Evolutionary conservation across 495 filamentous ascomycete species (phyloP), one percentile per base, ranked within the genome.

Genomic region (Pseudotulostoma volvatum): DNA sequence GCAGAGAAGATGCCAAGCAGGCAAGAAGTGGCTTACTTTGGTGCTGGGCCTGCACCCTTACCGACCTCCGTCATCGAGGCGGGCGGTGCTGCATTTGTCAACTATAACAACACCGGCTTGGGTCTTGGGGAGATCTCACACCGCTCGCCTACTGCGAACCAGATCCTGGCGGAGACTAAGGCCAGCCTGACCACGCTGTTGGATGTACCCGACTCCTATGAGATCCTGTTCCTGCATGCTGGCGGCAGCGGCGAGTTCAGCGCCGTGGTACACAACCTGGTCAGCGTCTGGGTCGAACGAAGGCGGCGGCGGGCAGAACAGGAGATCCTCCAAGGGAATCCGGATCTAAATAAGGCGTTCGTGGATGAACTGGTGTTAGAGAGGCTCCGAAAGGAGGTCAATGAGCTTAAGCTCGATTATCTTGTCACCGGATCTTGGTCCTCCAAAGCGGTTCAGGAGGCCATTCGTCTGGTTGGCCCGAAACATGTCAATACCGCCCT

Each of bases 361-460:
- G 50, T 72, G 33, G 71, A 68, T 16, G 68, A 70, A 31, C 57
- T 84, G 13, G 47, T 82, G 4, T 50, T 52, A 43, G 63, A 70
- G 39, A 63, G 92, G 36, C 64, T 65, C 43, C 70, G 70, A 47
- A 72, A 75, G 33, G 64, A 84, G 1, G 63, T 75, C 34, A 56
- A 72, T 30, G 72, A 81, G 30, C 53, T 93, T 52, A 77, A 75
- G 54, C 55, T 90, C 14, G 90, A 94, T 55, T 96, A 96, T 55
- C 64, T 94, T 13, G 79, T 94, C 25, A 93, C 90, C 28, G 87
- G 88, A 41, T 73, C 75, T 42, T 93, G 90, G 88, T 87, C 81
- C 19, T 66, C 82, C 44, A 94, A 96, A 59, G 86, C 85, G n/a
- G 77, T 71, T 32, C 79, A 87, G 56, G 88, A 95, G 57, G 85